phyloP scores from a whole-genome alignment of 768 basidiomycete species.

The Vishniacozyma victoriae region DNA sequence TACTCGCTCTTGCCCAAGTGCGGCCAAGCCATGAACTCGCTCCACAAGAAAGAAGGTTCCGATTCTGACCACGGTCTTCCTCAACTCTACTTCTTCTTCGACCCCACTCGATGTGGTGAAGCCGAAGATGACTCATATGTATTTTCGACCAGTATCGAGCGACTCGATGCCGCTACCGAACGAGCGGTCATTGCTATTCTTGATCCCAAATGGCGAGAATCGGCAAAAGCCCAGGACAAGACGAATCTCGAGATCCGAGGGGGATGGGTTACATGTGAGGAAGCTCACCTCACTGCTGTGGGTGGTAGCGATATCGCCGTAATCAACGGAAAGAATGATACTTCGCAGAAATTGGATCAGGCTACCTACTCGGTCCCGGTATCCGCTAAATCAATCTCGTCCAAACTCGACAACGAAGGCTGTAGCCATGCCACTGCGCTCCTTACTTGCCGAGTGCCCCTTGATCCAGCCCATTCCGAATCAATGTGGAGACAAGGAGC shows the following conservation, averaged over 20 bases:
- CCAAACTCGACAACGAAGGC: constrained; percentile 56
- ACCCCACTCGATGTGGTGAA: constrained; percentile 73
- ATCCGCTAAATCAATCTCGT: constrained; percentile 49
- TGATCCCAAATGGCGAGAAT: constrained; percentile 70
- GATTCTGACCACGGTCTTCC: constrained; percentile 54
- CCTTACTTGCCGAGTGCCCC: constrained; percentile 67
- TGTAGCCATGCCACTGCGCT: constrained; percentile 73
- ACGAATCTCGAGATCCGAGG: constrained; percentile 60
- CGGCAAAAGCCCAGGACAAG: constrained; percentile 49
- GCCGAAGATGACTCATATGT: constrained; percentile 73
- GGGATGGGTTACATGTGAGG: constrained; percentile 57
- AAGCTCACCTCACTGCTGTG: constrained; percentile 54
- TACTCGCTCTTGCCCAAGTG: constrained; percentile 79
- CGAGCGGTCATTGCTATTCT: constrained; percentile 71
- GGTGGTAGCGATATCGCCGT: constrained; percentile 24
- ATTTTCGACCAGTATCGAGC: constrained; percentile 70
- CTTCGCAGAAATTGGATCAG: constrained; percentile 10
- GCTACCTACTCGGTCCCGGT: constrained; percentile 65
- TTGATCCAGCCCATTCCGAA: constrained; percentile 61
- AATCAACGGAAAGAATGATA: constrained; percentile 9
- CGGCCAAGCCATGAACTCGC: constrained; percentile 75
- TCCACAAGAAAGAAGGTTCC: constrained; percentile 61
- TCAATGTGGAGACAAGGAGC: constrained; percentile 67
- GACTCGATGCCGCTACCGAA: constrained; percentile 74
- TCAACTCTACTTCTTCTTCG: constrained; percentile 65